Evolutionary conservation across 305 asterid species (phyloP).

Genomic region (Solanum hybrid): DNA sequence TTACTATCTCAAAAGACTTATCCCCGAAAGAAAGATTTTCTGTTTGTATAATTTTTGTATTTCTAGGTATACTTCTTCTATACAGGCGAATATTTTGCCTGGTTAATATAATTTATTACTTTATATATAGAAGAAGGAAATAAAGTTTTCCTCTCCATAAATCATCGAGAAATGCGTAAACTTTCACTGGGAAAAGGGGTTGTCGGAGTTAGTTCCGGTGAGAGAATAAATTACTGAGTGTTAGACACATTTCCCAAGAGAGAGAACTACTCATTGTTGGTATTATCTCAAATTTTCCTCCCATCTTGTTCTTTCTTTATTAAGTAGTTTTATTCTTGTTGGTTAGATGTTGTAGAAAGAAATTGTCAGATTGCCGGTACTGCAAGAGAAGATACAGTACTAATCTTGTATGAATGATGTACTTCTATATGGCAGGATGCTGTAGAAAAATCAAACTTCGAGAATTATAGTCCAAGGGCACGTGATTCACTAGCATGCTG

Average conservation of each 20-base stretch:
- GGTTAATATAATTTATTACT: background rate
- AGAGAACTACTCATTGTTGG: background rate
- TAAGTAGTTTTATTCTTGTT: background rate
- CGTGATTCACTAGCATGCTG: conserved; percentile 87
- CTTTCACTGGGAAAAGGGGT: background rate
- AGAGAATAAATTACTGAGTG: background rate
- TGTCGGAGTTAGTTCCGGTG: background rate
- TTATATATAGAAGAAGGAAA: background rate
- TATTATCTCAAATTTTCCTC: background rate
- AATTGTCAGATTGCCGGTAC: background rate
- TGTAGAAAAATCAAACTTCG: conserved; percentile 71
- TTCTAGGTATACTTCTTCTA: background rate
- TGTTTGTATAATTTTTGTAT: background rate
- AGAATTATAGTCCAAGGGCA: conserved; percentile 67
- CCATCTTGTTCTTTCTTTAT: background rate
- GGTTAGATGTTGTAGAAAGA: background rate
- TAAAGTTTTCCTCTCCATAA: background rate
- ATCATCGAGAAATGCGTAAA: background rate
- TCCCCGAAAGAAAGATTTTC: background rate
- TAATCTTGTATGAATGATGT: background rate
- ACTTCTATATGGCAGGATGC: conserved; percentile 59
- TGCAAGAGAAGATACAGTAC: background rate
- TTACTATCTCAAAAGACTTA: background rate
- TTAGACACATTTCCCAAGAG: background rate
- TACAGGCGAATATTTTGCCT: background rate